Base-by-base conservation (phyloP, 1,284 basidiomycete genomes). In the Malassezia obtusa region DNA sequence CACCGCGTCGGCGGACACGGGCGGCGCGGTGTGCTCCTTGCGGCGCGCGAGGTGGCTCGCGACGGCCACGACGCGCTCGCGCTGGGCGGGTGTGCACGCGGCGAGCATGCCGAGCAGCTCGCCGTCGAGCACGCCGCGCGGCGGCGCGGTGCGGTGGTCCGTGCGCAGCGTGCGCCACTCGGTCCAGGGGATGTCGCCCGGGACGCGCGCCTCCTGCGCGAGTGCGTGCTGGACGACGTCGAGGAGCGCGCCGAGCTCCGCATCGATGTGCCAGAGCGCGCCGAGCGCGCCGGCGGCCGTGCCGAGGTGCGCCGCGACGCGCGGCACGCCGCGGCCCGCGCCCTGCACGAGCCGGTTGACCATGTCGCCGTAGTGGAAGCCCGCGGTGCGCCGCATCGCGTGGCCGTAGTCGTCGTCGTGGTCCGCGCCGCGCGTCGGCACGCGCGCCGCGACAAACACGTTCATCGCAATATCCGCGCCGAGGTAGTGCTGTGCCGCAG, bases 391-490 rank as follows among this genome's bases (percentile, higher is more conserved):
- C 31, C 65, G 63, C 65, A 71, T 69, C 22, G 63, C 63, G 22
- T 68, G 67, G 3, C 60, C 50, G 57, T 28, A 50, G 14, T 49
- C 50, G 24, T 24, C 12, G n/a, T 17, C 22, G 7, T n/a, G 12
- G 8, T 19, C 21, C 19, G 45, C 49, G 6, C 30, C 26, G 15
- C 6, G 9, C 9, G 36, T 32, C 17, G 45, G 43, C 14, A 63
- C 46, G 22, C 70, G 59, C 56, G 63, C 61, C 14, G 62, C 57
- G 17, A 68, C 64, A 53, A 62, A 73, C 35, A 73, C 17, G 24
- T 73, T 73, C 60, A 71, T 68, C 24, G 56, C 58, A 45, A 73
- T 61, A 52, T 73, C 70, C 4, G 67, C 58, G 25, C 68, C 70
- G 26, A 71, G 53, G 47, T 61, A 73, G n/a, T 60, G 61, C 59